A percentile compares a stretch with the other conserved stretches of the same genome.
phyloP scores from a whole-genome alignment of 352 stramenopile species.

The Globisporangium paddicum region DNA sequence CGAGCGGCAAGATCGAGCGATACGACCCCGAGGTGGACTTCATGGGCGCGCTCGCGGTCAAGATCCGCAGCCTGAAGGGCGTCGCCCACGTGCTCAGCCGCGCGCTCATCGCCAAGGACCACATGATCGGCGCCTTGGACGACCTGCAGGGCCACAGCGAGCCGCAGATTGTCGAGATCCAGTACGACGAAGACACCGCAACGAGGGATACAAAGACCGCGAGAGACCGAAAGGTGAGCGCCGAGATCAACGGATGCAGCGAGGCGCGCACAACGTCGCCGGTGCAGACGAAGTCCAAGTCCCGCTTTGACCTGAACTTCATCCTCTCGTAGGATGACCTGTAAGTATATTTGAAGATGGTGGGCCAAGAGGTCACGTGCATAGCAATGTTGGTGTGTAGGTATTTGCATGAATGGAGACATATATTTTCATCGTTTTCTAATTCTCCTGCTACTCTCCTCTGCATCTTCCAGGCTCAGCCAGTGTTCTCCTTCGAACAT shows the following conservation, averaged over 20 bases:
- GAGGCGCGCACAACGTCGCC: no score
- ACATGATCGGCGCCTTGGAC: constrained; percentile 31
- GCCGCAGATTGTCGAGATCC: neutral
- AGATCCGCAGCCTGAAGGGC: constrained; percentile 21
- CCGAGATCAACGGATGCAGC: neutral
- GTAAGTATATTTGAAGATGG: neutral
- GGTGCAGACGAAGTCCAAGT: neutral
- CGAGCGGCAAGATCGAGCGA: constrained; percentile 32
- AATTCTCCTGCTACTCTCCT: no score
- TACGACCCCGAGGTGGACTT: constrained; percentile 43
- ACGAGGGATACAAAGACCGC: neutral
- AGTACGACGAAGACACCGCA: neutral
- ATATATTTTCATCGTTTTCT: neutral
- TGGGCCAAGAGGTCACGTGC: neutral
- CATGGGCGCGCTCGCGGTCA: constrained; percentile 21
- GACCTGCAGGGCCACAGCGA: neutral
- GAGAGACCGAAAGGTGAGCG: neutral
- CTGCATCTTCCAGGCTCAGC: no score
- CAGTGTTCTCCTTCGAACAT: no score
- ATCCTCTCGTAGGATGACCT: constrained; percentile 9
- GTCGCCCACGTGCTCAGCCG: constrained; percentile 28
- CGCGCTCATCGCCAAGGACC: constrained; percentile 34
- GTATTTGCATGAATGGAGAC: neutral
- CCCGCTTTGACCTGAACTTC: neutral
- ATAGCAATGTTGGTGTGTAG: neutral